Base-by-base conservation (phyloP, 257 asterid species). In the Jaltomata sinuosa region DNA sequence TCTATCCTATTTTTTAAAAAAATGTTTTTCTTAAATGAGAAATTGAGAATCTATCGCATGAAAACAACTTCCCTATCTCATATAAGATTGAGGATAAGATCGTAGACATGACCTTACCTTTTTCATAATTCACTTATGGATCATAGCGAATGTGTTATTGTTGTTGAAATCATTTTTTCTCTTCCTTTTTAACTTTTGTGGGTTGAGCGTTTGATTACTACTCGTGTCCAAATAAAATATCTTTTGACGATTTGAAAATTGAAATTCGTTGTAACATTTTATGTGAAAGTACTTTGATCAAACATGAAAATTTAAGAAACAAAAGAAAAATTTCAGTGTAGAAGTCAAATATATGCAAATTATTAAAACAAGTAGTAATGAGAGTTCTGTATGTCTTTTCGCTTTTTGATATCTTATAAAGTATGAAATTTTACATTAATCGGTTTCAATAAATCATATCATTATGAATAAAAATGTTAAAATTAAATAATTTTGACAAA, bases 1-100 rank as follows among this genome's bases (percentile, higher is more conserved):
- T 45, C 38, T 14, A 22, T 11, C 3, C 0, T 14, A 12, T 71
- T 1, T 25, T 31, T 16, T 0, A 4, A 65, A 31, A 53, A 2
- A 2, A 10, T 19, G 5, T 16, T 16, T 50, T 1, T 2, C 18
- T 18, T 6, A n/a, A n/a, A 11, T 47, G 3, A 14, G 3, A n/a
- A n/a, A n/a, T 14, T 8, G 2, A 0, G 0, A 0, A 3, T 65
- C 5, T 1, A 65, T 8, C 0, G 1, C n/a, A n/a, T n/a, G n/a
- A 7, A 65, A 10, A 53, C 6, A 53, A 18, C 0, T 53, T 18
- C 31, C 15, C 2, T 65, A 31, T 16, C 6, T 31, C 3, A 16
- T 16, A 15, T 64, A 2, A 64, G 2, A 64, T 8, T 7, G 1
- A 31, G 2, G 11, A 14, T 64, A 29, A 64, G 15, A 27, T 29